Evolutionary conservation across 2,329 filamentous ascomycete species (phyloP).

Genomic region (Chaetomium olivaceum): DNA sequence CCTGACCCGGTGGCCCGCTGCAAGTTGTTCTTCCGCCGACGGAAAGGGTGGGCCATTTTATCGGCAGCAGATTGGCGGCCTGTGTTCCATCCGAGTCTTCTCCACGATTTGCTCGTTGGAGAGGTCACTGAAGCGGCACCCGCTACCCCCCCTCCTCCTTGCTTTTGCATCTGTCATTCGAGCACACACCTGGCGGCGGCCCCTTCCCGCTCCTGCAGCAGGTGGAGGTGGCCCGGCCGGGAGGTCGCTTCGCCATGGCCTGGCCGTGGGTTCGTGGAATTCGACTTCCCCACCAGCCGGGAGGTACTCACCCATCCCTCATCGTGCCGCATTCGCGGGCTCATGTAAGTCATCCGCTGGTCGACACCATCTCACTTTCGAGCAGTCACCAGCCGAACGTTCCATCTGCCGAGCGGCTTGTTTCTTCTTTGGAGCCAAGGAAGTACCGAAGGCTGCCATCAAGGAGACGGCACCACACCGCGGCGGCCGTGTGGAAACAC

Average conservation of each 20-base stretch:
- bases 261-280: neutral
- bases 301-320: slow-evolving; percentile 8
- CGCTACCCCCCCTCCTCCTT: slow-evolving; percentile 19
- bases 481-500: neutral
- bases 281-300: slow-evolving; percentile 5
- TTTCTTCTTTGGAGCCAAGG: slow-evolving; percentile 2
- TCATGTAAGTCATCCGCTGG: slow-evolving; percentile 34
- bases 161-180: slow-evolving; percentile 27
- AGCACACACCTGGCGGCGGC: slow-evolving; percentile 25
- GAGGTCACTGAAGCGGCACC: slow-evolving; percentile 3
- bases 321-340: slow-evolving; percentile 21
- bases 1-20: slow-evolving; percentile 17
- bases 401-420: slow-evolving; percentile 15
- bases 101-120: slow-evolving; percentile 25
- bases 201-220: slow-evolving; percentile 47
- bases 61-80: slow-evolving; percentile 9
- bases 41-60: slow-evolving; percentile 9
- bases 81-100: slow-evolving; percentile 19
- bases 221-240: slow-evolving; percentile 15
- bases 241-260: neutral
- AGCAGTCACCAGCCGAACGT: neutral
- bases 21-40: slow-evolving; percentile 3
- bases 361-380: slow-evolving; percentile 27
- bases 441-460: slow-evolving; percentile 5
- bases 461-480: neutral